These are phyloP conservation scores for Eucalyptus brandiana DNA, from an alignment of 345 rosid species.

Conservation along the genomic window DNA sequence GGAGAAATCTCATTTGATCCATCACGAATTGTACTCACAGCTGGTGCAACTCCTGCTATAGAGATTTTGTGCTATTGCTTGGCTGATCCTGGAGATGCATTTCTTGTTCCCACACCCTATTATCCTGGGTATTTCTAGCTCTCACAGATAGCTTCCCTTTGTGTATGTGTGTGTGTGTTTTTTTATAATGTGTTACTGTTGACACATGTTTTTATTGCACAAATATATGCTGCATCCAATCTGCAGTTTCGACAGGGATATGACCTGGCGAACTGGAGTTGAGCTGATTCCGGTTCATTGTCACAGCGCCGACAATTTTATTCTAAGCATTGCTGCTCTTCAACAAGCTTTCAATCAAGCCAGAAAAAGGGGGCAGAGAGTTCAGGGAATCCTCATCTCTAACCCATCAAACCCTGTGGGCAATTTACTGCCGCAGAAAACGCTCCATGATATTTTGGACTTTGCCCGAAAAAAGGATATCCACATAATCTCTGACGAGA, in stretches of 20 bases:
- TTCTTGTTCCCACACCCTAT: conserved; percentile 79
- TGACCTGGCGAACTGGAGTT: conserved; percentile 70
- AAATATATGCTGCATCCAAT: background rate
- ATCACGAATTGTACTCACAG: conserved; percentile 52
- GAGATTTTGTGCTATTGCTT: conserved; percentile 80
- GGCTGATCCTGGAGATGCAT: conserved; percentile 87
- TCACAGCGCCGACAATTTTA: conserved; percentile 70
- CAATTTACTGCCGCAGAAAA: conserved; percentile 49
- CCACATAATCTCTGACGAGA: conserved; percentile 83
- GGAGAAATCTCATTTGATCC: conserved; percentile 50
- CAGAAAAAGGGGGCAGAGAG: conserved; percentile 62
- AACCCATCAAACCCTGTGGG: conserved; percentile 94
- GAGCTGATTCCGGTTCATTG: conserved; percentile 86
- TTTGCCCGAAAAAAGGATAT: conserved; percentile 81
- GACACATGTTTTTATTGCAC: background rate
- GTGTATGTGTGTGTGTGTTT: background rate
- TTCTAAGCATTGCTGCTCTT: conserved; percentile 46
- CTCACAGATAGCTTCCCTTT: background rate
- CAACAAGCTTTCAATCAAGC: conserved; percentile 86
- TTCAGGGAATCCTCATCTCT: conserved; percentile 68
- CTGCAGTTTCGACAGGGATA: conserved; percentile 82
- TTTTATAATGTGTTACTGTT: background rate
- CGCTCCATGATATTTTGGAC: conserved; percentile 35
- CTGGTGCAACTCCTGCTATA: conserved; percentile 87
- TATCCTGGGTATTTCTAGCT: conserved; percentile 66